Percentiles rank a stretch among this genome's conserved stretches.
These are phyloP conservation scores for Coemansia sp. DNA, from an alignment of 192 early-diverging fungal species.

Conservation along the genomic window DNA sequence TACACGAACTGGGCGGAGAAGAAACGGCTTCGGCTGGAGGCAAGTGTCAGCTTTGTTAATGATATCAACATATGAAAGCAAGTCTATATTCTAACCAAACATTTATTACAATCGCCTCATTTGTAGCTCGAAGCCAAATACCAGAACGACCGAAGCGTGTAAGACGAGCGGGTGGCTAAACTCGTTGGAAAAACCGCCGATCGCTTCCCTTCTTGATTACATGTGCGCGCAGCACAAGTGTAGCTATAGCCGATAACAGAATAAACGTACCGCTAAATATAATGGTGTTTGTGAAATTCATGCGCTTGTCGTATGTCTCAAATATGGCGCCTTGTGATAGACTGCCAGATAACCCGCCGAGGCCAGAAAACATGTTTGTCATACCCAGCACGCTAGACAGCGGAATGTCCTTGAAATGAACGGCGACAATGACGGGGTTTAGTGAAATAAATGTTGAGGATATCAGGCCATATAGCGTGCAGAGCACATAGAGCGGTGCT, in stretches of 20 bases:
- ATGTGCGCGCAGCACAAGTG: conserved; percentile 21
- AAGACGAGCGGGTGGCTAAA: not conserved
- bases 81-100: not conserved
- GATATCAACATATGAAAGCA: not conserved
- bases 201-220: conserved; percentile 10
- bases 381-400: conserved; percentile 31
- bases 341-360: conserved; percentile 27
- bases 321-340: conserved; percentile 27
- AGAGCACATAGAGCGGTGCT: conserved; percentile 25
- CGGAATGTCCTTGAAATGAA: conserved; percentile 6
- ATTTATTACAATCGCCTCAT: not conserved
- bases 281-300: conserved; percentile 32
- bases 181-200: conserved; percentile 13
- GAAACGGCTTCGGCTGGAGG: conserved; percentile 35
- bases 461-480: conserved; percentile 34
- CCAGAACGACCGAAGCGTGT: not conserved
- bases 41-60: conserved; percentile 5
- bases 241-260: conserved; percentile 18
- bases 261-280: conserved; percentile 37
- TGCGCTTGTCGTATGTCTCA: conserved; percentile 25
- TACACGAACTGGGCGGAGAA: conserved; percentile 51
- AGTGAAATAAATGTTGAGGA: conserved; percentile 37
- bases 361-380: conserved; percentile 13
- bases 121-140: not conserved
- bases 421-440: conserved; percentile 33